Conservation (phyloP, 495 filamentous ascomycete genomes). For the Astrothelium macrocarpum region DNA sequence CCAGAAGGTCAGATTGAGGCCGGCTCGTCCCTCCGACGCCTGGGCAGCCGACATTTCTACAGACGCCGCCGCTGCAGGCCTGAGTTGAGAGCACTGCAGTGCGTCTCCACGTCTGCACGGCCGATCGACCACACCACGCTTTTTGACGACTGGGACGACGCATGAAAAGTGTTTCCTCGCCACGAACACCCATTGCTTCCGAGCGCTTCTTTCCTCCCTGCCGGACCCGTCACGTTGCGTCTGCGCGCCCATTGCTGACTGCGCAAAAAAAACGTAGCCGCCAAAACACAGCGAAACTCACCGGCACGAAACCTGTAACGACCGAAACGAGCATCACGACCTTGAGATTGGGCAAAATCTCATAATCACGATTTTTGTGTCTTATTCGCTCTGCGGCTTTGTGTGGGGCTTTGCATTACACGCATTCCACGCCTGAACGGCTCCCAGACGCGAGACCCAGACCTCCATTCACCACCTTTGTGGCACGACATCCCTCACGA, state of each 20-base stretch:
- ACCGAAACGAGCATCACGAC: constrained; percentile 1
- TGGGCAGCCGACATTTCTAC: not conserved
- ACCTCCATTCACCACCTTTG: not conserved
- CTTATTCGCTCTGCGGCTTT: not conserved
- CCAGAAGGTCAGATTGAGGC: not conserved
- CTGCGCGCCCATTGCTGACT: not conserved
- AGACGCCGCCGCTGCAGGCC: not conserved
- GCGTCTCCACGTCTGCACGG: constrained; percentile 16
- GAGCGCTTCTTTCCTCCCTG: not conserved
- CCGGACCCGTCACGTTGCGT: not conserved
- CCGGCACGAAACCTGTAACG: not conserved
- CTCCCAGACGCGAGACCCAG: not conserved
- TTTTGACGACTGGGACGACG: constrained; percentile 2
- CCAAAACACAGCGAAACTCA: not conserved
- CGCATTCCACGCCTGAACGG: not conserved
- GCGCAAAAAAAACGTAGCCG: not conserved
- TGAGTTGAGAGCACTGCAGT: not conserved
- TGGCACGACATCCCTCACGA: not conserved
- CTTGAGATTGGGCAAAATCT: not conserved
- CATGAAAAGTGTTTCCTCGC: constrained; percentile 2
- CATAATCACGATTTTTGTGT: constrained; percentile 1
- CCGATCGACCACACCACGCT: not conserved
- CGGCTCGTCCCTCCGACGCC: not conserved
- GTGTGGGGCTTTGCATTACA: not conserved
- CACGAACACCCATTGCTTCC: not conserved